Percentiles rank a stretch among this genome's conserved stretches.
Evolutionary conservation across 306 rosid species (phyloP).

Genomic region (Psophocarpus tetragonolobus): DNA sequence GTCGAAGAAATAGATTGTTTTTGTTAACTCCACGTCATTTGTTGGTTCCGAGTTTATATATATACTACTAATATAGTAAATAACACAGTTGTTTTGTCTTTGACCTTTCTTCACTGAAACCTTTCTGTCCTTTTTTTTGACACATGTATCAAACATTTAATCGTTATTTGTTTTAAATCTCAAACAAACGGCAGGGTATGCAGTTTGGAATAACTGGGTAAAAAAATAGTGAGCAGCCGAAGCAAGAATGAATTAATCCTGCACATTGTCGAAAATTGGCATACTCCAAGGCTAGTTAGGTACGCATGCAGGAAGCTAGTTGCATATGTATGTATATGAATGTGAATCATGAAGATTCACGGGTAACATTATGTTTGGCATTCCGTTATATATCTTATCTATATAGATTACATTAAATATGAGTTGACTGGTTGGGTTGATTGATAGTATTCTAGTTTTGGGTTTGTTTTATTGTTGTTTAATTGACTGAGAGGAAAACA

Average conservation of each 20-base stretch:
- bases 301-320: too few relatives aligned
- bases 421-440: conserved; percentile 13
- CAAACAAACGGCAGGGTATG: background rate
- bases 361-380: background rate
- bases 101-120: conserved; percentile 14
- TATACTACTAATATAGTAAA: background rate
- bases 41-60: background rate
- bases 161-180: background rate
- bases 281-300: background rate
- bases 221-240: background rate
- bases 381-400: background rate
- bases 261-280: background rate
- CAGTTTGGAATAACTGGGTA: background rate
- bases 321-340: background rate
- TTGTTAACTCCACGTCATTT: background rate
- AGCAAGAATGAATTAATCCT: background rate
- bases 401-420: background rate
- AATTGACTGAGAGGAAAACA: conserved; percentile 43
- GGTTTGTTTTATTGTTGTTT: conserved; percentile 34
- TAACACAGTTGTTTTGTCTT: background rate
- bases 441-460: conserved; percentile 33
- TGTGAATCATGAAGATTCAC: conserved; percentile 11
- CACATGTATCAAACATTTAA: background rate
- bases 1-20: background rate
- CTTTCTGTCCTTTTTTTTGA: conserved; percentile 18